Percentiles rank a stretch among this genome's conserved stretches.
phyloP scores from a whole-genome alignment of 2,329 filamentous ascomycete species.

The Cladosporium sp. region DNA sequence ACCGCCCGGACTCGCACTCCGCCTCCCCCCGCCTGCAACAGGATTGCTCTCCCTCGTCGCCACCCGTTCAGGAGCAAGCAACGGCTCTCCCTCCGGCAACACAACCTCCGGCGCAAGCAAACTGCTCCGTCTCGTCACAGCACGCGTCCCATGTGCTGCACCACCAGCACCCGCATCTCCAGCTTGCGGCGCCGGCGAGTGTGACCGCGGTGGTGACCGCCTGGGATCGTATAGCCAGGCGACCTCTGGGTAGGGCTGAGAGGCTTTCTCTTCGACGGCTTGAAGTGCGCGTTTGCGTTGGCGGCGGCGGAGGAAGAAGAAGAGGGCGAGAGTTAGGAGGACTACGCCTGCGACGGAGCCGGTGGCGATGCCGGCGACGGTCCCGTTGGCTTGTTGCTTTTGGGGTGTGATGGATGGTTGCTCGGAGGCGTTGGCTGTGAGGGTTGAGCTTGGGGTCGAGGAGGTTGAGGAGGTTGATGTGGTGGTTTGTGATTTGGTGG shows the following conservation, averaged over 20 bases:
- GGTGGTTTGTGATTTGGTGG: neutral
- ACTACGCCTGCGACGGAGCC: constrained; percentile 17
- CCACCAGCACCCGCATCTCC: neutral
- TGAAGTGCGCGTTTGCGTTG: constrained; percentile 11
- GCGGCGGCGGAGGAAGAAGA: constrained; percentile 16
- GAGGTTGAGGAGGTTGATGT: neutral
- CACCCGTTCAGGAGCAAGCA: neutral
- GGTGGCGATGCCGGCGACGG: constrained; percentile 19
- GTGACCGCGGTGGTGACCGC: constrained; percentile 2
- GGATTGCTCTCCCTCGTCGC: constrained; percentile 7
- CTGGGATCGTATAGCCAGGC: constrained; percentile 19
- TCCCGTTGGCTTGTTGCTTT: constrained; percentile 15
- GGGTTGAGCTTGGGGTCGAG: neutral
- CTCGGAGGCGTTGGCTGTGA: neutral
- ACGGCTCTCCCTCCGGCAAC: constrained; percentile 2
- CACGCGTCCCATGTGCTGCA: neutral
- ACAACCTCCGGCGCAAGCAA: constrained; percentile 6
- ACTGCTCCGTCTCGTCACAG: neutral
- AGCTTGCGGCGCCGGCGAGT: neutral
- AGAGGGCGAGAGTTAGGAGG: constrained; percentile 11
- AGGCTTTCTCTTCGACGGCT: neutral
- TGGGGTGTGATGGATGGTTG: neutral
- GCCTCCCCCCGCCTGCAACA: neutral
- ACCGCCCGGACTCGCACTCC: neutral
- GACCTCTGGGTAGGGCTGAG: constrained; percentile 14